Conservation (phyloP, 768 basidiomycete genomes). For the Amanita rimosa region DNA sequence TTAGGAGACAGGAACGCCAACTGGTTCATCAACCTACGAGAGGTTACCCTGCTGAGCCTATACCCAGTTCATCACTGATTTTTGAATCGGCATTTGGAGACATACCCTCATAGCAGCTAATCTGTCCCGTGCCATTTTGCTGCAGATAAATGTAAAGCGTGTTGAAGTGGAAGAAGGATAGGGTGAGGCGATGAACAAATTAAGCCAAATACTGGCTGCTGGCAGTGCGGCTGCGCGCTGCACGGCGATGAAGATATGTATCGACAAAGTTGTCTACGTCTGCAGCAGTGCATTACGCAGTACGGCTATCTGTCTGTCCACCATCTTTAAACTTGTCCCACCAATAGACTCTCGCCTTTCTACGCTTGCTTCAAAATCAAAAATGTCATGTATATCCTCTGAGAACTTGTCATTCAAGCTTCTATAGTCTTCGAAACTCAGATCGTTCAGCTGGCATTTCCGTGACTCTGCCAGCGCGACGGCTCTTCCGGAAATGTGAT, state of each 20-base stretch:
- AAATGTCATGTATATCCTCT: conserved; percentile 74
- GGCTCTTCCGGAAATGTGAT: conserved; percentile 94
- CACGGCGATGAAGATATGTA: too few relatives aligned
- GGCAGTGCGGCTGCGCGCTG: neutral
- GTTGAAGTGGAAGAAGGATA: conserved; percentile 12
- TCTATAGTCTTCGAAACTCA: conserved; percentile 74
- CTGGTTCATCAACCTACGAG: conserved; percentile 26
- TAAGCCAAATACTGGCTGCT: neutral
- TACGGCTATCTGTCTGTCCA: conserved; percentile 75
- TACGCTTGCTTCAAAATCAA: conserved; percentile 93
- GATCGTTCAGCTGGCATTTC: conserved; percentile 69
- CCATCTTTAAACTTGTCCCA: conserved; percentile 77
- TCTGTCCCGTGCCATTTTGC: conserved; percentile 78
- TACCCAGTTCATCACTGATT: conserved; percentile 8
- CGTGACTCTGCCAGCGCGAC: conserved; percentile 88
- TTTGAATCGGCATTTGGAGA: neutral
- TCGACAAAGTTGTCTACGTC: conserved; percentile 11
- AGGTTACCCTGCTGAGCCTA: conserved; percentile 58
- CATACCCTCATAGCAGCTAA: conserved; percentile 78
- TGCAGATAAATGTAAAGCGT: conserved; percentile 11
- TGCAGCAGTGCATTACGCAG: conserved; percentile 53
- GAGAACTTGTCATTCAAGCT: conserved; percentile 64
- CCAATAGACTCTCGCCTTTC: conserved; percentile 90
- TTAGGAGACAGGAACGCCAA: conserved; percentile 7
- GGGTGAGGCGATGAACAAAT: conserved; percentile 2